phyloP scores from a whole-genome alignment of 805 yeast genomes.

The Candida andamanensis region DNA sequence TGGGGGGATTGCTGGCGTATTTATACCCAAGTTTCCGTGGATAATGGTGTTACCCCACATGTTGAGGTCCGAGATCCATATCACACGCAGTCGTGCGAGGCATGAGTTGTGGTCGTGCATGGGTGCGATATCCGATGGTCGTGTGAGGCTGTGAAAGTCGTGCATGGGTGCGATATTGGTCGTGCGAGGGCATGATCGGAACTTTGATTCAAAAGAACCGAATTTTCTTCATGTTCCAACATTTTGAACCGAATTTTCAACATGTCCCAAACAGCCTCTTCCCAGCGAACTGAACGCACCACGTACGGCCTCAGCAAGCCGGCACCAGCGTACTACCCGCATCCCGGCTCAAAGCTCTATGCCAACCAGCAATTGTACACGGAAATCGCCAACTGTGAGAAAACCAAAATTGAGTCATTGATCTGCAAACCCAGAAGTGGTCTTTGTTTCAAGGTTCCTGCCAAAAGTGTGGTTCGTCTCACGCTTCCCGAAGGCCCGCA shows the following conservation, averaged over 20 bases:
- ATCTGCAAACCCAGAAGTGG: constrained; percentile 53
- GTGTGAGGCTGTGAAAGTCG: no score
- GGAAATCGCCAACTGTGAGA: constrained; percentile 38
- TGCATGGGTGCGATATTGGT: no score
- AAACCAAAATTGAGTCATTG: constrained; percentile 39
- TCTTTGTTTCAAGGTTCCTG: constrained; percentile 58
- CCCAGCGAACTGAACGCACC: constrained; percentile 29
- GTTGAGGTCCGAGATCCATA: neutral
- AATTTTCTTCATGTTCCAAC: no score
- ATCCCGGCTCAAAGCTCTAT: constrained; percentile 47
- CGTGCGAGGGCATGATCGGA: no score
- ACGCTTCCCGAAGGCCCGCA: constrained; percentile 68
- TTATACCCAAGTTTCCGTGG: constrained; percentile 1
- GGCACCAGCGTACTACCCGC: constrained; percentile 53
- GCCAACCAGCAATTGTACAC: constrained; percentile 47
- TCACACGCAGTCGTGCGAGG: no score
- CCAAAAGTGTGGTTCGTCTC: constrained; percentile 52
- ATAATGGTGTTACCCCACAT: constrained; percentile 2
- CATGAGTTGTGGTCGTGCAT: no score
- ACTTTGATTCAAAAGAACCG: no score
- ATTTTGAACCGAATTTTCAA: no score
- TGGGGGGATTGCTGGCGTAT: neutral
- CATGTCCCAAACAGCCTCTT: constrained; percentile 17
- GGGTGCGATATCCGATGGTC: no score
- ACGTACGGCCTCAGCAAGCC: constrained; percentile 40